These are phyloP conservation scores for Halenospora varia DNA, from an alignment of 495 filamentous ascomycete species.

Conservation along the genomic window DNA sequence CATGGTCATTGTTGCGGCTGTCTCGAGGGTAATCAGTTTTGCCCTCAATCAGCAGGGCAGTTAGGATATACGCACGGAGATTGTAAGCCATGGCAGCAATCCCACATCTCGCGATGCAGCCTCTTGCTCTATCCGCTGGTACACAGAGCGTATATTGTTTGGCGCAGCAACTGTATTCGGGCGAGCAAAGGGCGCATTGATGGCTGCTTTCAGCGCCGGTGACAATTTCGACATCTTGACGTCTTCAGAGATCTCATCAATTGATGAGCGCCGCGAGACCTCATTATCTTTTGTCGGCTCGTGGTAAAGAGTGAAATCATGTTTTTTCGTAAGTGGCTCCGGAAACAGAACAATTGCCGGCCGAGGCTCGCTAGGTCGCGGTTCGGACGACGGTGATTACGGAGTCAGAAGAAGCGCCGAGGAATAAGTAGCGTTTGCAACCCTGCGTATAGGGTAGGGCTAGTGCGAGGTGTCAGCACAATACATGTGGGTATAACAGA, in stretches of 20 bases:
- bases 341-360: background rate
- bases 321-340: no score
- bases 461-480: no score
- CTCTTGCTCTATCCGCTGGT: slow-evolving; percentile 51
- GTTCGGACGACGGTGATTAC: no score
- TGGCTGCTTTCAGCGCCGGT: slow-evolving; percentile 61
- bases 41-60: slow-evolving; percentile 10
- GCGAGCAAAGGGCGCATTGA: slow-evolving; percentile 60
- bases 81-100: slow-evolving; percentile 57
- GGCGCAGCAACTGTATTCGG: slow-evolving; percentile 63
- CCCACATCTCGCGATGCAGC: slow-evolving; percentile 52
- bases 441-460: no score
- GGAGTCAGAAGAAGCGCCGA: background rate
- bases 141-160: slow-evolving; percentile 53
- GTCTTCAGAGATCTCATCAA: no score
- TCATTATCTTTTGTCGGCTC: no score
- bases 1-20: slow-evolving; percentile 70
- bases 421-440: no score
- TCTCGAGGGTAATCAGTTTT: slow-evolving; percentile 34
- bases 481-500: no score
- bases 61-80: slow-evolving; percentile 44
- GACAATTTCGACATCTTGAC: slow-evolving; percentile 78
- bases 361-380: background rate
- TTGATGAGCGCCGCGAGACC: no score
- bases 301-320: no score